Evolutionary conservation across 495 filamentous ascomycete genomes (phyloP).

Genomic region (Penicillium goetzii): DNA sequence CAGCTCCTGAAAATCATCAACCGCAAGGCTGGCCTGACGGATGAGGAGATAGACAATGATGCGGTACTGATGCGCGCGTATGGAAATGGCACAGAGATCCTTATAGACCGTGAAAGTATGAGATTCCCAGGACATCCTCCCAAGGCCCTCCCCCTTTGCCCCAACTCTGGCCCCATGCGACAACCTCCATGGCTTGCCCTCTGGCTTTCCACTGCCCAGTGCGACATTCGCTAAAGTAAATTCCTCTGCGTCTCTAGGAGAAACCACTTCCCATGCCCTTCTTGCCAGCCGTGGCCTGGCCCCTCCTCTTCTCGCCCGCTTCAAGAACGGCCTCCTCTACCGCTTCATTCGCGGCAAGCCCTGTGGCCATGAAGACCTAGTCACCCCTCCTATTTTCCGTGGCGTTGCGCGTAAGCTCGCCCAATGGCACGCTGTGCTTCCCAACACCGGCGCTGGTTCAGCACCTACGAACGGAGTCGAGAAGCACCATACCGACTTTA

Average conservation of each 20-base stretch:
- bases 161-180: constrained; percentile 15
- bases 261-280: constrained; percentile 70
- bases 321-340: constrained; percentile 96
- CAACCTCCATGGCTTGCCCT: background rate
- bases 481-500: constrained; percentile 43
- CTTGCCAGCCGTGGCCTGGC: constrained; percentile 81
- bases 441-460: constrained; percentile 27
- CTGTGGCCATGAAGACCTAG: constrained; percentile 78
- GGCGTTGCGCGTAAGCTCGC: constrained; percentile 82
- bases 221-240: constrained; percentile 46
- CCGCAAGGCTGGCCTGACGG: constrained; percentile 70
- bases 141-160: background rate
- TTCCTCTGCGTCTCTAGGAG: constrained; percentile 53
- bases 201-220: constrained; percentile 31
- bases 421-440: constrained; percentile 88
- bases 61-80: constrained; percentile 92
- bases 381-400: constrained; percentile 70
- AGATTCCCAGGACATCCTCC: constrained; percentile 31
- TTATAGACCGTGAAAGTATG: constrained; percentile 95
- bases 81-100: constrained; percentile 87
- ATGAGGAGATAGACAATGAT: constrained; percentile 80
- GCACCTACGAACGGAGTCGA: constrained; percentile 21
- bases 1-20: constrained; percentile 87
- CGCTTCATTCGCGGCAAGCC: constrained; percentile 81
- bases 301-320: constrained; percentile 85